Evolutionary conservation across 148 eudicot species (phyloP).

Genomic region (Persicaria tinctoria): DNA sequence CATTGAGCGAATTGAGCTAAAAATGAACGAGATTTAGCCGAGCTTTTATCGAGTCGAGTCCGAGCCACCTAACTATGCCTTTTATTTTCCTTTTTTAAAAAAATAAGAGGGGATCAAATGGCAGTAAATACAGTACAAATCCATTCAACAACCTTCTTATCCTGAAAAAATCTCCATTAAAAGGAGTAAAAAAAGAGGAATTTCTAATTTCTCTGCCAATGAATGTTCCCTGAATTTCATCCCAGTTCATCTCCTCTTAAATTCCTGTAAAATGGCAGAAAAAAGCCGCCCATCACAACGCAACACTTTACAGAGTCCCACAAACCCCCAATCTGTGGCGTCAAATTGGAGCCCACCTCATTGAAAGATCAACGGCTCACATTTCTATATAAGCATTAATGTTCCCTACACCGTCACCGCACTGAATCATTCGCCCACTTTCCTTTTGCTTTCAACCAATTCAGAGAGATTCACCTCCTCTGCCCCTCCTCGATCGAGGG

Average conservation of each 20-base stretch:
- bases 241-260: not conserved
- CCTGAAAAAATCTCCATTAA: not conserved
- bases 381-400: not conserved
- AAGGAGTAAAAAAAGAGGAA: not conserved
- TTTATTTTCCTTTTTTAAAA: too few relatives aligned
- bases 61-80: too few relatives aligned
- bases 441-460: not conserved
- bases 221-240: not conserved
- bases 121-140: too few relatives aligned
- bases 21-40: too few relatives aligned
- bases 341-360: not conserved
- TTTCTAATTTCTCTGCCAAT: not conserved
- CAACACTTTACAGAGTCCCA: not conserved
- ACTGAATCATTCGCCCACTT: not conserved
- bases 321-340: not conserved
- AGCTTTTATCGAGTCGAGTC: too few relatives aligned
- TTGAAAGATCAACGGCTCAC: not conserved
- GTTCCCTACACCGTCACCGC: not conserved
- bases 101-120: too few relatives aligned
- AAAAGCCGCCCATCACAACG: conserved; percentile 6
- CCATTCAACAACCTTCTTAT: not conserved
- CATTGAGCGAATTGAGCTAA: too few relatives aligned
- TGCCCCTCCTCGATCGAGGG: not conserved
- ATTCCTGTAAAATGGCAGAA: not conserved
- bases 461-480: not conserved